phyloP scores from a whole-genome alignment of 2,329 filamentous ascomycete genomes.

The Microsporum ferrugineum region DNA sequence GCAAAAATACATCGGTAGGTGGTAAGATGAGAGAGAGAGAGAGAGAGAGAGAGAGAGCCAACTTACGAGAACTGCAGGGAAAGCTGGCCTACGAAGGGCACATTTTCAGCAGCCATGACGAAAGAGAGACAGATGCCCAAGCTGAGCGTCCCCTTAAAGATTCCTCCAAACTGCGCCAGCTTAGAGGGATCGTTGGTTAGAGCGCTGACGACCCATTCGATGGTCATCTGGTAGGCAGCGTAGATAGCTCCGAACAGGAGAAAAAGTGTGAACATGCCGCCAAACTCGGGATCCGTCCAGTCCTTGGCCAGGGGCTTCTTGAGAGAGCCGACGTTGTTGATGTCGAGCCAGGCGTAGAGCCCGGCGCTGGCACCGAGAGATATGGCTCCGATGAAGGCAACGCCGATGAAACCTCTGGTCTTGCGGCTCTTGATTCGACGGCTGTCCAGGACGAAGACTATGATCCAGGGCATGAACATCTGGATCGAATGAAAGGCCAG shows the following conservation, averaged over 20 bases:
- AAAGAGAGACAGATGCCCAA: slow-evolving; percentile 54
- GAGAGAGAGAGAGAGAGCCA: neutral
- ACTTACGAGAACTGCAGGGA: neutral
- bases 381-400: neutral
- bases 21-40: neutral
- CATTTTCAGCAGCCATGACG: neutral
- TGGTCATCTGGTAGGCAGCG: slow-evolving; percentile 77
- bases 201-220: slow-evolving; percentile 66
- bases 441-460: slow-evolving; percentile 50
- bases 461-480: slow-evolving; percentile 54
- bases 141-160: slow-evolving; percentile 73
- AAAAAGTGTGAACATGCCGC: slow-evolving; percentile 17
- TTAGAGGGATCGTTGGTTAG: slow-evolving; percentile 78
- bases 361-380: slow-evolving; percentile 53
- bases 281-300: slow-evolving; percentile 13
- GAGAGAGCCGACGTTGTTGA: neutral
- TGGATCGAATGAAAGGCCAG: slow-evolving; percentile 58
- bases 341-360: slow-evolving; percentile 60
- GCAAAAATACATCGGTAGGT: neutral
- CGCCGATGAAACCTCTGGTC: slow-evolving; percentile 42
- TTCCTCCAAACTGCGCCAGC: slow-evolving; percentile 71
- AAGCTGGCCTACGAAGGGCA: neutral
- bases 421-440: slow-evolving; percentile 40
- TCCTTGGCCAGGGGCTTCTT: slow-evolving; percentile 4
- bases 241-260: slow-evolving; percentile 63